Evolutionary conservation across 768 basidiomycete genomes (phyloP).

Genomic region (Chlorophyllum brunneum): DNA sequence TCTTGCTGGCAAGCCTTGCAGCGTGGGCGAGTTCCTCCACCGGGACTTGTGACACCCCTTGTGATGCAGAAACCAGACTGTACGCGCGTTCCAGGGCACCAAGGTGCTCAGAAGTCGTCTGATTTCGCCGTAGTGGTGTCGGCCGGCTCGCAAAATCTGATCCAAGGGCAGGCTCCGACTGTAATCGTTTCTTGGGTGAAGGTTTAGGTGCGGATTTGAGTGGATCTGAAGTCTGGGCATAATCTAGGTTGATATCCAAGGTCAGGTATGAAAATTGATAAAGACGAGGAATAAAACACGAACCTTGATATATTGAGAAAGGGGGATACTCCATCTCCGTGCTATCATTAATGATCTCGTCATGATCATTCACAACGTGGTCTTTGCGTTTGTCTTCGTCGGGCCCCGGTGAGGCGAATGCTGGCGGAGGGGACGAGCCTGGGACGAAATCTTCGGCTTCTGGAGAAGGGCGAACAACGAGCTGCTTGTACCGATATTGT

Average conservation of each 20-base stretch:
- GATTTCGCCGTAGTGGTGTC: slow-evolving; percentile 30
- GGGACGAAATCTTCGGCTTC: background rate
- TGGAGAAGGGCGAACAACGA: background rate
- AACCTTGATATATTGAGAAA: background rate
- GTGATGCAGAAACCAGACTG: slow-evolving; percentile 31
- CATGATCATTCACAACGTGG: background rate
- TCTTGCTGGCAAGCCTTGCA: slow-evolving; percentile 39
- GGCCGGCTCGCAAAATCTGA: slow-evolving; percentile 9
- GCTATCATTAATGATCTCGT: slow-evolving; percentile 7
- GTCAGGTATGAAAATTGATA: background rate
- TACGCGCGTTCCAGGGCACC: slow-evolving; percentile 41
- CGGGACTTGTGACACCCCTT: slow-evolving; percentile 45
- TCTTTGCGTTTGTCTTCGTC: background rate
- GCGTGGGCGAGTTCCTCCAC: slow-evolving; percentile 46
- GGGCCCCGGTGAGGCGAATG: background rate
- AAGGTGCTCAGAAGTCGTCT: slow-evolving; percentile 38
- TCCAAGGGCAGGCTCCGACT: slow-evolving; percentile 12
- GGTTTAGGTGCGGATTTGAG: slow-evolving; percentile 14
- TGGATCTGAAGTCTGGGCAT: slow-evolving; percentile 21
- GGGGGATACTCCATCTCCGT: background rate
- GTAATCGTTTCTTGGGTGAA: background rate
- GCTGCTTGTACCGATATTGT: background rate
- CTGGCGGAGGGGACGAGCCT: background rate
- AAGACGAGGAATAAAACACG: background rate
- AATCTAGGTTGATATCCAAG: background rate